phyloP scores from a whole-genome alignment of 768 basidiomycete species.

The Leccinum broughii region DNA sequence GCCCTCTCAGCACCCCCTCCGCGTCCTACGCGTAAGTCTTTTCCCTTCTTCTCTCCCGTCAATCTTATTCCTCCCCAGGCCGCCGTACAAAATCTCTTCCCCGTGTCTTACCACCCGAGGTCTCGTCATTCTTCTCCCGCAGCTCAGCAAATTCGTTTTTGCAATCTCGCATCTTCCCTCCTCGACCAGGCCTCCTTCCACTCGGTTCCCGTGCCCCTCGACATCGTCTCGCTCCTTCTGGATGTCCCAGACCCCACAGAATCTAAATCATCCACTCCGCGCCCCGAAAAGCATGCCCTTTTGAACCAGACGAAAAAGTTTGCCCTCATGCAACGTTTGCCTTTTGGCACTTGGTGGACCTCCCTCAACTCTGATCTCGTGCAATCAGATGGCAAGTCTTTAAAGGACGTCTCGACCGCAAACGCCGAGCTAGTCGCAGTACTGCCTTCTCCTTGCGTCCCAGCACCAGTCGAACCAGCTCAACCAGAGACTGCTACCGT shows the following conservation, averaged over 20 bases:
- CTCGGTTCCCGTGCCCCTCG: slow-evolving; percentile 45
- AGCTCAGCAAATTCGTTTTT: slow-evolving; percentile 71
- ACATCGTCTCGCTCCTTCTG: slow-evolving; percentile 45
- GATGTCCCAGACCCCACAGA: slow-evolving; percentile 27
- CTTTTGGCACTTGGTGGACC: slow-evolving; percentile 77
- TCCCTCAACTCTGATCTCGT: slow-evolving; percentile 55
- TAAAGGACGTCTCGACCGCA: slow-evolving; percentile 57
- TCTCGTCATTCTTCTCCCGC: slow-evolving; percentile 63
- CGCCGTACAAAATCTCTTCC: slow-evolving; percentile 67
- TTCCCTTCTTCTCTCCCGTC: slow-evolving; percentile 16
- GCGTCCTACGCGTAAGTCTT: slow-evolving; percentile 55
- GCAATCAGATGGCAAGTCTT: slow-evolving; percentile 37
- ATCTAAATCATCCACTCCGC: slow-evolving; percentile 16
- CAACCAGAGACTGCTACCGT: slow-evolving; percentile 26
- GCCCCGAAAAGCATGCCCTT: slow-evolving; percentile 32
- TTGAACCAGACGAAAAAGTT: slow-evolving; percentile 48
- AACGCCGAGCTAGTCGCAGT: slow-evolving; percentile 78
- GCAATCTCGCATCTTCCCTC: slow-evolving; percentile 68
- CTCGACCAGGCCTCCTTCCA: slow-evolving; percentile 67
- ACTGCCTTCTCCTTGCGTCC: slow-evolving; percentile 57
- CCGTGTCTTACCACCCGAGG: slow-evolving; percentile 66
- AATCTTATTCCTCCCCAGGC: slow-evolving; percentile 37
- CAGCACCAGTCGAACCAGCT: slow-evolving; percentile 34
- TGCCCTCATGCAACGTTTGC: slow-evolving; percentile 78
- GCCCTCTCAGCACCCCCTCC: slow-evolving; percentile 52